A percentile compares a stretch with the other conserved stretches of the same genome.
phyloP scores from a whole-genome alignment of 768 basidiomycete genomes.

The Auriscalpium vulgare region DNA sequence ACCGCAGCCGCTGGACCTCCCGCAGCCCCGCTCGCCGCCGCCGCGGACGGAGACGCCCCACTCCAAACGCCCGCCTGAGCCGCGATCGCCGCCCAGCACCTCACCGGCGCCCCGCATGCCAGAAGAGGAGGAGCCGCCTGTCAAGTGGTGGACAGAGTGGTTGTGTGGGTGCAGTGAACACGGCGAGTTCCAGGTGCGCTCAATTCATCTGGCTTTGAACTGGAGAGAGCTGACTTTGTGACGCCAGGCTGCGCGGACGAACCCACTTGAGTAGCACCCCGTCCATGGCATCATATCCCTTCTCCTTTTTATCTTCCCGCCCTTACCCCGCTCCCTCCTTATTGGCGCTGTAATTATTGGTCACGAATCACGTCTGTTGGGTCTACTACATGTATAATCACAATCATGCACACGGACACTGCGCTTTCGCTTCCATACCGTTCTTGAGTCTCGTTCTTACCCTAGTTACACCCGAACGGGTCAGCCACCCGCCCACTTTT shows the following conservation, averaged over 20 bases:
- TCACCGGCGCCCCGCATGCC: constrained; percentile 15
- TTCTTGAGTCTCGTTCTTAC: no score
- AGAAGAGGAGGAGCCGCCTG: constrained; percentile 29
- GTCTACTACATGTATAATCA: no score
- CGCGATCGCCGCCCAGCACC: constrained; percentile 26
- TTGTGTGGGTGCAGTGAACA: constrained; percentile 74
- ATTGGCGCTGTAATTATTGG: not conserved
- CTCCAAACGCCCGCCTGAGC: constrained; percentile 26
- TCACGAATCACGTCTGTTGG: no score
- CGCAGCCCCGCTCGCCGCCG: constrained; percentile 50
- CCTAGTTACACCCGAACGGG: no score
- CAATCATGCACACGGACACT: no score
- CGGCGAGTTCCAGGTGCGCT: constrained; percentile 59
- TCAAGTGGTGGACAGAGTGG: constrained; percentile 83
- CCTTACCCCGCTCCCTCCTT: not conserved
- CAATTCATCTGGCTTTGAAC: not conserved
- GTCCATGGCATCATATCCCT: not conserved
- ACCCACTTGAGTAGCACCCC: constrained; percentile 38
- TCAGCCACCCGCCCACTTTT: no score
- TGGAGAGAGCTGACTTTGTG: not conserved
- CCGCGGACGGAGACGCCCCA: constrained; percentile 34
- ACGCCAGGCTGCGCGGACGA: constrained; percentile 64
- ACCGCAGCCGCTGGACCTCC: constrained; percentile 48
- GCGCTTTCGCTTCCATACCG: no score
- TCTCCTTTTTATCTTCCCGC: not conserved